Evolutionary conservation across 2,329 filamentous ascomycete genomes (phyloP), one percentile per base, ranked within the genome.

Genomic region (Aspergillus glaucus): DNA sequence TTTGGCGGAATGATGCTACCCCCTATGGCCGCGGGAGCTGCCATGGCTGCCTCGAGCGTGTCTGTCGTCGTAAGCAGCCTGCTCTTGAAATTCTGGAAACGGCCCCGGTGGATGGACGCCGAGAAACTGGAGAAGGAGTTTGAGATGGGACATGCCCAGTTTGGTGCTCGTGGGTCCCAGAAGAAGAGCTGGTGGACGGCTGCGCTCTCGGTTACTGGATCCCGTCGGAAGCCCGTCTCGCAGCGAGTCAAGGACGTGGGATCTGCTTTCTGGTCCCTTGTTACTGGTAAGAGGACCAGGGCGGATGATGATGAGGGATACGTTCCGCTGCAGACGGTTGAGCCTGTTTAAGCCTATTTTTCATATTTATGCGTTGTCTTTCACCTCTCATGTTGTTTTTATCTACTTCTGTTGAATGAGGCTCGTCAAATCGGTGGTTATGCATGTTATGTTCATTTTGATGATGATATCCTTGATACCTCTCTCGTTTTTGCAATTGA

Each of bases 21-120:
- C 58, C 91, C 93, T 21, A 92, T 97, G 85, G 90, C 91, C 44
- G 93, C 93, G 1, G 91, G 90, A 17, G 89, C 88, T 3, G 93
- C 93, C 44, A 97, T 98, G 91, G 92, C 91, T 1, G 82, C 80
- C 55, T 93, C 87, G 50, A 92, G 86, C 56, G 89, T 98, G 43
- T 93, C 86, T 51, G 93, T 98, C 3, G 92, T 97, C 0, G 76
- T 85, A 4, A 91, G 85, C 66, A 89, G 85, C 58, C 73, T 98
- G 48, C 77, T 95, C 36, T 76, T 98, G 52, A 94, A 89, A 66
- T 84, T 88, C 65, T 97, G 92, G 91, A 81, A 76, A 54, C 77
- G 91, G 14, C 93, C 93, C 0, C 71, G 72, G 26, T 97, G 90
- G 90, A 92, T 97, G 87, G 81, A 88, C 42, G 81, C 87, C 55